Conservation (phyloP, 2,329 filamentous ascomycete genomes). For the Lachnellula hyalina region DNA sequence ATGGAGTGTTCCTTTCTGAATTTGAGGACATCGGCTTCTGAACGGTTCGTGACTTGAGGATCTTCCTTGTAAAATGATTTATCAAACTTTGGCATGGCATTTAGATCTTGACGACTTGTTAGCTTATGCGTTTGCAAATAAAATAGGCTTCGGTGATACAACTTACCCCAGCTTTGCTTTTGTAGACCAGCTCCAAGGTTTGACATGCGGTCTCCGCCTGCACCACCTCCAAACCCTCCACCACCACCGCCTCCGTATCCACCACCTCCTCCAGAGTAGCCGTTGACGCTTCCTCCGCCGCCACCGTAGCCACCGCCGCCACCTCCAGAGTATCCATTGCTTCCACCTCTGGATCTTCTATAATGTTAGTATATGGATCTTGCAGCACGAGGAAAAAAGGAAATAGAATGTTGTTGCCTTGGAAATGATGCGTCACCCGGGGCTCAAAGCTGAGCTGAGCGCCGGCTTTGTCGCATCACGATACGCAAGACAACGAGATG, state of each 20-base stretch:
- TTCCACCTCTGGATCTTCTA: conserved; percentile 36
- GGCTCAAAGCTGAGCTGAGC: conserved; percentile 15
- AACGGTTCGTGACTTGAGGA: conserved; percentile 67
- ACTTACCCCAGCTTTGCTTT: conserved; percentile 80
- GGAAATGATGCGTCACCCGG: conserved; percentile 8
- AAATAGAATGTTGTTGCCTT: conserved; percentile 21
- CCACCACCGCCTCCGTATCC: conserved; percentile 31
- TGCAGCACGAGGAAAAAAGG: conserved; percentile 6
- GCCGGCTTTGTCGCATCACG: conserved; percentile 24
- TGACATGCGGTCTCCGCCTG: conserved; percentile 89
- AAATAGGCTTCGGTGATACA: background rate
- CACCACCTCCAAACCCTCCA: conserved; percentile 46
- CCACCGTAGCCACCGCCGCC: conserved; percentile 35
- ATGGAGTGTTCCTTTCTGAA: conserved; percentile 87
- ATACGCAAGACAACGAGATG: conserved; percentile 25
- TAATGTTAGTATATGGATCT: conserved; percentile 33
- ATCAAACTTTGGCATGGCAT: conserved; percentile 86
- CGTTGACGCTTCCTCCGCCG: conserved; percentile 35
- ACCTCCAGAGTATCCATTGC: conserved; percentile 44
- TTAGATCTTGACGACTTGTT: conserved; percentile 54
- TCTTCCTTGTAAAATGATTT: conserved; percentile 99
- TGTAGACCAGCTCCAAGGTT: conserved; percentile 83
- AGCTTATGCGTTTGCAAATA: conserved; percentile 6
- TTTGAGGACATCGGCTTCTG: conserved; percentile 73
- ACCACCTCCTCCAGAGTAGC: conserved; percentile 31